Evolutionary conservation across 1,139 yeast species (phyloP).

Genomic region (Spathaspora sp.): DNA sequence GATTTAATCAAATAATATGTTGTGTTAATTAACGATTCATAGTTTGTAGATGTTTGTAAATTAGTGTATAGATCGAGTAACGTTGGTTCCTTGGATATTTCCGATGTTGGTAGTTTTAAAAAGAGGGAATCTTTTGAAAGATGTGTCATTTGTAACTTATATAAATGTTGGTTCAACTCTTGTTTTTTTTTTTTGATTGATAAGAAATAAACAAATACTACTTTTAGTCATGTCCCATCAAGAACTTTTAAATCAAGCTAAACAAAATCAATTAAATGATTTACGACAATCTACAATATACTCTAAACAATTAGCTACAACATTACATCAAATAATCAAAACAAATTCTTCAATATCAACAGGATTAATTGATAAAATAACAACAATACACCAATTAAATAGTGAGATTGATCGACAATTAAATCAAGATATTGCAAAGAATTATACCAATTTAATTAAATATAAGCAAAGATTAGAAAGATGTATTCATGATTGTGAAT

Average conservation of each 20-base stretch:
- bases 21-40: conserved; percentile 10
- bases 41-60: not conserved
- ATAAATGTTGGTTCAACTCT: not conserved
- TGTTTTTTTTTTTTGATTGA: not conserved
- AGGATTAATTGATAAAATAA: conserved; percentile 38
- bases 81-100: conserved; percentile 4
- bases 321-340: conserved; percentile 24
- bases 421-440: conserved; percentile 26
- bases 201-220: not conserved
- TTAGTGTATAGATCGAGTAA: conserved; percentile 6
- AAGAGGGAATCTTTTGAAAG: conserved; percentile 18
- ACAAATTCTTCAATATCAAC: conserved; percentile 31
- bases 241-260: conserved; percentile 35
- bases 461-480: conserved; percentile 21
- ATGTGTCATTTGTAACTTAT: not conserved
- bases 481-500: conserved; percentile 19
- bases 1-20: conserved; percentile 17
- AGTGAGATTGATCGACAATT: conserved; percentile 38
- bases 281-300: conserved; percentile 28
- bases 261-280: conserved; percentile 30
- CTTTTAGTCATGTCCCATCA: conserved; percentile 19
- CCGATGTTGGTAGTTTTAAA: conserved; percentile 15
- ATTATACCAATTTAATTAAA: conserved; percentile 24
- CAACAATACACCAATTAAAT: conserved; percentile 45
- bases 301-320: conserved; percentile 28